A percentile compares a stretch with the other conserved stretches of the same genome.
These are phyloP conservation scores for Simmondsia chinensis DNA, from an alignment of 148 eudicot genomes.

Conservation along the genomic window DNA sequence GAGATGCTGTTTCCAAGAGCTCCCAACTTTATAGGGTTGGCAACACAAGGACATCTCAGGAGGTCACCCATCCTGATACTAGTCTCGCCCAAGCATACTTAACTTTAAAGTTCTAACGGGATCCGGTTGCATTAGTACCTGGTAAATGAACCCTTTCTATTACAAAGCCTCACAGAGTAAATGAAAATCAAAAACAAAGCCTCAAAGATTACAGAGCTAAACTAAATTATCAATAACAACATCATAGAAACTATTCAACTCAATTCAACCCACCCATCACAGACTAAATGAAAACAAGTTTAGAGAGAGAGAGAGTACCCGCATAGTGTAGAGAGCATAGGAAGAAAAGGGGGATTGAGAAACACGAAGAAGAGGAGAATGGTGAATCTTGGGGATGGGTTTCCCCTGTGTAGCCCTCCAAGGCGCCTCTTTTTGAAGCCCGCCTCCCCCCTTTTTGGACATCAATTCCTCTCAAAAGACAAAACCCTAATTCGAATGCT, in stretches of 20 bases:
- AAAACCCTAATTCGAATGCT: not conserved
- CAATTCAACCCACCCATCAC: not conserved
- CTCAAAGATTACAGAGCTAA: not conserved
- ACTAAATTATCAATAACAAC: not conserved
- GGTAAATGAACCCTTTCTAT: too few species aligned
- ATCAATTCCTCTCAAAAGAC: constrained; percentile 5
- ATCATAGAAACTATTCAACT: not conserved
- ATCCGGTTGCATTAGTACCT: too few species aligned
- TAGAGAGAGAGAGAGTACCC: constrained; percentile 27
- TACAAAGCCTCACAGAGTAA: too few species aligned
- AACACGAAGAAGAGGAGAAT: constrained; percentile 59
- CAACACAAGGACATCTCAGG: too few species aligned
- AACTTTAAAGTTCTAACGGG: too few species aligned
- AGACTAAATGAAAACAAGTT: not conserved
- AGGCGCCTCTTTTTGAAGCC: constrained; percentile 55
- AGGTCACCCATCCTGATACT: too few species aligned
- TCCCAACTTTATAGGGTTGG: too few species aligned
- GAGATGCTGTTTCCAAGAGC: too few species aligned
- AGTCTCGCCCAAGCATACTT: too few species aligned
- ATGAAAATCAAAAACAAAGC: too few species aligned
- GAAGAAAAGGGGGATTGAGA: constrained; percentile 43
- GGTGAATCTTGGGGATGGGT: constrained; percentile 82
- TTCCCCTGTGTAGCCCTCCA: constrained; percentile 62
- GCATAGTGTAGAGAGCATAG: constrained; percentile 66
- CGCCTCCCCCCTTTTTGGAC: constrained; percentile 48